phyloP scores from a whole-genome alignment of 2,329 filamentous ascomycete genomes.

The Aureobasidium sp. region DNA sequence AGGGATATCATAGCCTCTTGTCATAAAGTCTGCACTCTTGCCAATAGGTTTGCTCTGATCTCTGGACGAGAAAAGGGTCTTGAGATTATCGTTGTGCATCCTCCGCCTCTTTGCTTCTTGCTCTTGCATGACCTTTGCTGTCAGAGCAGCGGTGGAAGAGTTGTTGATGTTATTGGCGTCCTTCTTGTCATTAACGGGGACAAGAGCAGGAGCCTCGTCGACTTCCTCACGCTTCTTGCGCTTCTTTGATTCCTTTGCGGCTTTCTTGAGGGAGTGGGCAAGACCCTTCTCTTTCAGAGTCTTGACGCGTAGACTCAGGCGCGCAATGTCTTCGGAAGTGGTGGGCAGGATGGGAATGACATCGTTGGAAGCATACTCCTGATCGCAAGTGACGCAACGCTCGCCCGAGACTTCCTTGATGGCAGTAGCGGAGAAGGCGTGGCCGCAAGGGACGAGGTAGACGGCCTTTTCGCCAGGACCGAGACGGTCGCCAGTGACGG shows the following conservation, averaged over 20 bases:
- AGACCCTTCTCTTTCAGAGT: conserved; percentile 64
- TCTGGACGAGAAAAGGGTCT: conserved; percentile 37
- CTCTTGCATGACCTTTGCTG: conserved; percentile 77
- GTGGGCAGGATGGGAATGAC: conserved; percentile 75
- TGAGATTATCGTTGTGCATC: conserved; percentile 47
- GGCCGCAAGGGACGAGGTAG: conserved; percentile 89
- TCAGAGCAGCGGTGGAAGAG: conserved; percentile 72
- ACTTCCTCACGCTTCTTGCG: conserved; percentile 38
- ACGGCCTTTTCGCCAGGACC: conserved; percentile 64
- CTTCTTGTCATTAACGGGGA: conserved; percentile 2
- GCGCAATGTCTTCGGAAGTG: conserved; percentile 60
- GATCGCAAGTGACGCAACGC: conserved; percentile 59
- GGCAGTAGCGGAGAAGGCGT: conserved; percentile 82
- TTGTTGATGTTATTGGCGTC: conserved; percentile 67
- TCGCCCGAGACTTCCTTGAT: conserved; percentile 57
- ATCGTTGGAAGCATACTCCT: conserved; percentile 62
- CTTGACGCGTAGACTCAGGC: conserved; percentile 57
- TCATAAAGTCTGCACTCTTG: conserved; percentile 44
- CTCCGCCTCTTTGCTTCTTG: conserved; percentile 81
- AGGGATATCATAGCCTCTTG: conserved; percentile 36
- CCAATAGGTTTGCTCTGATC: conserved; percentile 29
- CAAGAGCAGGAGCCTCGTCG: conserved; percentile 14
- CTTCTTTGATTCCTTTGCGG: conserved; percentile 60
- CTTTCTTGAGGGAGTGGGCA: conserved; percentile 84
- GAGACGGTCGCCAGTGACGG: conserved; percentile 77